A percentile compares a stretch with the other conserved stretches of the same genome.
Evolutionary conservation across 139 green algal genomes (phyloP).

Genomic region (Pleodorina starrii): DNA sequence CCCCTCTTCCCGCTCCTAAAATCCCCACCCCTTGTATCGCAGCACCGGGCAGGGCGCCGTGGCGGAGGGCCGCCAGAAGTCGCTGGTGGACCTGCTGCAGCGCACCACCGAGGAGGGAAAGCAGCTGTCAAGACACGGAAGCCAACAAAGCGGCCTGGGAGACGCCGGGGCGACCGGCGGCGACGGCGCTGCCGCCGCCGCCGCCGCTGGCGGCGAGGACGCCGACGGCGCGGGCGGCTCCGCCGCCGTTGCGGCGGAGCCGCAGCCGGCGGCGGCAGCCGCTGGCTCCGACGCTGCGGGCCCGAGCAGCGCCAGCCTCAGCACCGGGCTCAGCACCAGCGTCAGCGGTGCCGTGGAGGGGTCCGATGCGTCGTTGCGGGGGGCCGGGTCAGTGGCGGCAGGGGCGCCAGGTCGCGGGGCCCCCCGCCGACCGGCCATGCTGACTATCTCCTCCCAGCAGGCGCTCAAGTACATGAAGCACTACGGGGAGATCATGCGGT

Average conservation of each 20-base stretch:
- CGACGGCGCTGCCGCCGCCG: not conserved
- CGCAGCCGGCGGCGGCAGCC: not conserved
- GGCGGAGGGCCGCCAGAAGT: slow-evolving; percentile 18
- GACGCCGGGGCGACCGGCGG: not conserved
- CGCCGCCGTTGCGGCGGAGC: not conserved
- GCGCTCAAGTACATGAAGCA: slow-evolving; percentile 61
- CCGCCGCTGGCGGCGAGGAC: not conserved
- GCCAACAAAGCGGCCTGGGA: not conserved
- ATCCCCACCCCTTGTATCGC: no score
- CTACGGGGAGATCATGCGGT: slow-evolving; percentile 61
- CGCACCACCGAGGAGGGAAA: slow-evolving; percentile 11
- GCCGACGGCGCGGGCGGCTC: not conserved
- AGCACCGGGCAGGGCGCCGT: not conserved
- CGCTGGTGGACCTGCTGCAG: slow-evolving; percentile 38
- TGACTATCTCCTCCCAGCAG: slow-evolving; percentile 63
- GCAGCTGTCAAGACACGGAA: slow-evolving; percentile 8
- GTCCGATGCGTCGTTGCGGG: not conserved
- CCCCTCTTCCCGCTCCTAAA: no score
- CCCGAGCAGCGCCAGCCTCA: not conserved
- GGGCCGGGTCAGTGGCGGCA: not conserved
- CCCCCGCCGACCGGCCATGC: not conserved
- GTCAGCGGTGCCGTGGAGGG: not conserved
- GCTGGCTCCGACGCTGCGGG: not conserved
- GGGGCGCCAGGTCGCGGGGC: not conserved
- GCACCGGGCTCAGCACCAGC: not conserved